Base-by-base conservation (phyloP, 23 red algal species). In the Agarophyton chilense region DNA sequence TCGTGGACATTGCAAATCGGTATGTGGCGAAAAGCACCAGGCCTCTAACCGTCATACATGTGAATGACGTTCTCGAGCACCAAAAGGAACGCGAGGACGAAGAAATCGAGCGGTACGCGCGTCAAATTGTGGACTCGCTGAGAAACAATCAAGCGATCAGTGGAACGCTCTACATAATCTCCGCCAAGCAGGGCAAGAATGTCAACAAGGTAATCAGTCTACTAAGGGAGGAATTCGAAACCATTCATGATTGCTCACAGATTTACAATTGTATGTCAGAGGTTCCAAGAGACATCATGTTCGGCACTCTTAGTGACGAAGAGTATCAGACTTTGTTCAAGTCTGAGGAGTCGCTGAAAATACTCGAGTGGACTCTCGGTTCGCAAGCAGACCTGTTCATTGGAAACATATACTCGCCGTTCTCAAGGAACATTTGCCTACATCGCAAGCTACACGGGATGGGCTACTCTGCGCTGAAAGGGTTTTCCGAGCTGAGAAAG, bases 31-130 rank as follows among this genome's bases (percentile, higher is more conserved):
- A 61, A 18, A 70, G 45, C 14, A 45, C 2, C 26, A 70, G 43
- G 28, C 89, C 89, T 8, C 25, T 92, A 10, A 73, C 79, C 34
- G 76, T 92, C 36, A 58, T 84, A 28, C 89, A 92, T 52, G 42
- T 92, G 14, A 81, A 72, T n/a, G 89, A 92, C 21, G 61, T 83
- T 22, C 24, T 92, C 28, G 78, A 83, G 10, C 54, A 49, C 25
- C 77, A 82, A 60, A 76, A 64, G 63, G 67, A 92, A 43, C 78
- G 79, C 32, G 62, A 44, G 11, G 65, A 50, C 12, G 64, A 84
- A 52, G 79, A 92, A 47, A 63, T 92, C 52, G 66, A 92, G 18
- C 76, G 79, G n/a, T 92, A 92, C 52, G 89, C 89, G 17, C 78
- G 79, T 46, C 89, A 92, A 75, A 77, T 92, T 41, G 78, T 83